Conservation (phyloP, 352 stramenopile species). For the Pelagophyceae sp. region DNA sequence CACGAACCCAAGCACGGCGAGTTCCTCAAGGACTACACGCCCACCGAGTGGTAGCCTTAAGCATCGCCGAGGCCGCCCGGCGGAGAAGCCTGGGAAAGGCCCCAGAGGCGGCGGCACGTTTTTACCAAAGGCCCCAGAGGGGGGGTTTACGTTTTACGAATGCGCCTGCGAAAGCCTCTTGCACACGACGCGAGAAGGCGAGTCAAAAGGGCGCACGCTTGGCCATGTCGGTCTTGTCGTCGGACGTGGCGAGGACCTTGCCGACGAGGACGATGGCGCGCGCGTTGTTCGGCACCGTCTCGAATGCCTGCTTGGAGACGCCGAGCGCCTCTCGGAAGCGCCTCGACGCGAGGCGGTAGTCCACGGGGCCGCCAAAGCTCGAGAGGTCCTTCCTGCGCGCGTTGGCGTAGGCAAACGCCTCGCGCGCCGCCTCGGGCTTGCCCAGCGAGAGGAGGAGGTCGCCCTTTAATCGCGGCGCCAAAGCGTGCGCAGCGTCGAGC, state of each 20-base stretch:
- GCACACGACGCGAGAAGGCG: too few relatives aligned
- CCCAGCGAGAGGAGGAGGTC: conserved; percentile 49
- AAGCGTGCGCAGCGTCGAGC: conserved; percentile 45
- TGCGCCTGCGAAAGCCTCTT: too few relatives aligned
- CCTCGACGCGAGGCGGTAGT: conserved; percentile 45
- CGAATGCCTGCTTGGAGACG: conserved; percentile 53
- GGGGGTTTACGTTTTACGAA: too few relatives aligned
- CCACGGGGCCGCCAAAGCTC: conserved; percentile 51
- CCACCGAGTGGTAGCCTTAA: conserved; percentile 59
- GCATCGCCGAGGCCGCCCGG: too few relatives aligned
- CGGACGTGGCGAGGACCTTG: conserved; percentile 44
- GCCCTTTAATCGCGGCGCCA: conserved; percentile 47
- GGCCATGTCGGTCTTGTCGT: conserved; percentile 40
- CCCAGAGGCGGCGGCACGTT: too few relatives aligned
- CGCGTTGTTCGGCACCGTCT: conserved; percentile 42
- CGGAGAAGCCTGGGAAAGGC: too few relatives aligned
- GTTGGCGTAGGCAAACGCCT: conserved; percentile 53
- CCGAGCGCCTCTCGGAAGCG: conserved; percentile 55
- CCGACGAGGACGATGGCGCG: conserved; percentile 52
- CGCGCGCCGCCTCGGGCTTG: conserved; percentile 47
- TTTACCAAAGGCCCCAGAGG: too few relatives aligned
- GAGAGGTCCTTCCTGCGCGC: conserved; percentile 46
- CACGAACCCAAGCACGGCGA: conserved; percentile 38
- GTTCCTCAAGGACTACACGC: conserved; percentile 62
- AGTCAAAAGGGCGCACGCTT: too few relatives aligned